Base-by-base conservation (phyloP, 139 green algal species). In the Eudorina sp. region DNA sequence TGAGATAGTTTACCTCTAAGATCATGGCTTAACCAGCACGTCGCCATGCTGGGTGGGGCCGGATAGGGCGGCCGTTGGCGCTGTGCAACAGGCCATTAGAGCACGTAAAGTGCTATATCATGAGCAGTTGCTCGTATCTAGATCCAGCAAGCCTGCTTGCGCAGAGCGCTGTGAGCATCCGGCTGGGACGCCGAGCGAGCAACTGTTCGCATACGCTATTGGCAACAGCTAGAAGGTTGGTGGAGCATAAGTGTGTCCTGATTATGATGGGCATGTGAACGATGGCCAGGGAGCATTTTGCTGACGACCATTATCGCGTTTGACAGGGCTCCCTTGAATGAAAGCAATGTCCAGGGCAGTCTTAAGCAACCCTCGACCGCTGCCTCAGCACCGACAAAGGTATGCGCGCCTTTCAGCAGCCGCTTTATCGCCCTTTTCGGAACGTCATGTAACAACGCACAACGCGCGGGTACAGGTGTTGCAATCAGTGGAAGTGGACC, bases 111-210 rank as follows among this genome's bases (percentile, higher is more conserved):
- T 34, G 34, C 31, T 25, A 48, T 14, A 79, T 18, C 41, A 86
- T 86, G 80, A 62, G 29, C 21, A 86, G 80, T 51, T 86, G 60
- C 29, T 75, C 41, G 4, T 86, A 48, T 29, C 25, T 86, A 31
- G 80, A 86, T 41, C 62, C 60, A 36, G 80, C 80, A 36, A 86
- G 80, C 40, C 60, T 86, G 14, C 80, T 86, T 34, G 80, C 80
- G 29, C 80, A 86, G 45, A 73, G 36, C 3, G 60, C 80, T 16
- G 41, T 62, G 9, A 64, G 43, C n/a, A 16, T 76, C 23, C 60
- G 80, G 38, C 25, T 86, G 80, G 80, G 80, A 23, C 80, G 80
- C 29, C 41, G 80, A 19, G 80, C 60, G 3, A 86, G 58, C 53
- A 38, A 23, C 13, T 86, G 80, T 70, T 76, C 80, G 16, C 80